These are phyloP conservation scores for Oryza meridionalis DNA, from an alignment of 176 grass and related monocot genomes.

Conservation along the genomic window DNA sequence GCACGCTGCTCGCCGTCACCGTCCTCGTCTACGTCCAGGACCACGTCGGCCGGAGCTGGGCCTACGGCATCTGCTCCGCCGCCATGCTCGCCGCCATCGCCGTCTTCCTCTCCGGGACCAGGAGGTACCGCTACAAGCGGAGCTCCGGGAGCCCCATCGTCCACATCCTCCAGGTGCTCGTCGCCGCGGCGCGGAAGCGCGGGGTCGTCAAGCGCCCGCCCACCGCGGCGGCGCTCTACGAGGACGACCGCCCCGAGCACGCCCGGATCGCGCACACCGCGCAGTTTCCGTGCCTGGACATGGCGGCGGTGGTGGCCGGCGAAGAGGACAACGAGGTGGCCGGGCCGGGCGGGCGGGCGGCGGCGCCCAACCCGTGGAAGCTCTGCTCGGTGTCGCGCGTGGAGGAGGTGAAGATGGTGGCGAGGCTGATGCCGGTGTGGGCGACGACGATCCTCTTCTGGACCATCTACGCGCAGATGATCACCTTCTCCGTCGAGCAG, in stretches of 20 bases:
- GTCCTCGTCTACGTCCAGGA: slow-evolving; percentile 88
- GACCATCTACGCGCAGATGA: slow-evolving; percentile 86
- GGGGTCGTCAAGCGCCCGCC: slow-evolving; percentile 34
- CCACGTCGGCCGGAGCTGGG: slow-evolving; percentile 80
- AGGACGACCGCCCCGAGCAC: slow-evolving; percentile 52
- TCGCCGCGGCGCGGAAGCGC: slow-evolving; percentile 61
- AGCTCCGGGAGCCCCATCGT: slow-evolving; percentile 72
- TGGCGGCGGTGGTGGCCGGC: slow-evolving; percentile 66
- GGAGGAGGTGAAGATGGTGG: slow-evolving; percentile 92
- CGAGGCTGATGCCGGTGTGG: slow-evolving; percentile 76
- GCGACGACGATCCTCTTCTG: slow-evolving; percentile 92
- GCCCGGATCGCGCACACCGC: slow-evolving; percentile 55
- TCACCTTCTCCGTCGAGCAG: slow-evolving; percentile 93
- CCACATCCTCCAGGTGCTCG: slow-evolving; percentile 80
- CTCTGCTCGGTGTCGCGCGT: slow-evolving; percentile 71
- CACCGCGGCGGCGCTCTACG: slow-evolving; percentile 42
- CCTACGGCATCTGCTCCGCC: slow-evolving; percentile 74
- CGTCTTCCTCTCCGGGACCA: slow-evolving; percentile 67
- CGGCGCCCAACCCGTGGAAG: slow-evolving; percentile 62
- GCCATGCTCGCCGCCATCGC: slow-evolving; percentile 63
- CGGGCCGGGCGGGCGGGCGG: slow-evolving; percentile 25
- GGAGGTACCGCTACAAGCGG: slow-evolving; percentile 75
- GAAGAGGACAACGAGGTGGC: slow-evolving; percentile 48
- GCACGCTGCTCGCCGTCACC: slow-evolving; percentile 75
- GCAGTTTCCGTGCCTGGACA: slow-evolving; percentile 71